These are phyloP conservation scores for Calonectria naviculata DNA, from an alignment of 2,329 filamentous ascomycete genomes.

Conservation along the genomic window DNA sequence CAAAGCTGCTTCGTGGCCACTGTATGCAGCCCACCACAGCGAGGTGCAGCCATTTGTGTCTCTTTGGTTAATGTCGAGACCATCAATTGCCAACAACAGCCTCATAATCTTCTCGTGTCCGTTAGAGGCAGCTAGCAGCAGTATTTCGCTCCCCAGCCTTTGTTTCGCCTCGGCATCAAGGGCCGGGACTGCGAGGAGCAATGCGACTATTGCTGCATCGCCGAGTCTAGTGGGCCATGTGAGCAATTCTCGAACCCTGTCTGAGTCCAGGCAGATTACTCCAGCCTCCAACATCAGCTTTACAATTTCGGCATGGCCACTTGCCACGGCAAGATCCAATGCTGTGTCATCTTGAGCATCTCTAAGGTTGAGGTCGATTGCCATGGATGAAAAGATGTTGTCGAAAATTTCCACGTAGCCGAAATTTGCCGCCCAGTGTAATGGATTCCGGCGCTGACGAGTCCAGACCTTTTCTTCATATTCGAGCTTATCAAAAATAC, in stretches of 20 bases:
- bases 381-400: not conserved
- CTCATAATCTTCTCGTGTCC: not conserved
- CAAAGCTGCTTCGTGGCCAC: constrained; percentile 41
- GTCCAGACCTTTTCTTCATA: not conserved
- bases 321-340: not conserved
- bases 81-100: not conserved
- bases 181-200: not conserved
- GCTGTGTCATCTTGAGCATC: not conserved
- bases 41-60: not conserved
- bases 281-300: no score
- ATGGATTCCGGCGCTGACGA: not conserved
- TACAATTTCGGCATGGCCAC: no score
- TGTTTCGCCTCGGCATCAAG: not conserved
- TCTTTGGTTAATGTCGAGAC: constrained; percentile 23
- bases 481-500: not conserved
- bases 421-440: not conserved
- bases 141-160: not conserved
- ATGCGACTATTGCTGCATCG: not conserved
- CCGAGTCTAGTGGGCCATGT: not conserved
- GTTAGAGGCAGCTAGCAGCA: not conserved
- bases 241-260: not conserved
- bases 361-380: not conserved
- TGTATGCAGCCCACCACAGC: constrained; percentile 18
- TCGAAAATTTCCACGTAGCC: not conserved
- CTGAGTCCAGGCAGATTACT: no score